Conservation (phyloP, 2,329 filamentous ascomycete species). For the Dothistroma pini region DNA sequence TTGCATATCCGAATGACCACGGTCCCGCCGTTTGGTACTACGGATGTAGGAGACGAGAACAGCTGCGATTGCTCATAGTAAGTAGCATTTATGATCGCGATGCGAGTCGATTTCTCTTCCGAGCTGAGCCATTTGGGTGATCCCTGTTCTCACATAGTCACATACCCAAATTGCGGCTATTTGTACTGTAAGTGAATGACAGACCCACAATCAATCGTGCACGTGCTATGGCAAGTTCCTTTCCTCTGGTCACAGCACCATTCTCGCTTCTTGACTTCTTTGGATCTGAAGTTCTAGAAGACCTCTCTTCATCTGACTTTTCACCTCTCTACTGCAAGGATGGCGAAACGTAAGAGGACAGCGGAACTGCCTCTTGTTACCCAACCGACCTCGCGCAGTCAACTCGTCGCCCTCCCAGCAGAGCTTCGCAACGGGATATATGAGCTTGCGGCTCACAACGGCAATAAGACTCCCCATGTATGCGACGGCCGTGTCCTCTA, state of each 20-base stretch:
- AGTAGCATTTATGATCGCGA: too few species aligned
- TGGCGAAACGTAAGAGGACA: background rate
- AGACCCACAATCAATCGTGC: background rate
- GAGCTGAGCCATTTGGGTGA: too few species aligned
- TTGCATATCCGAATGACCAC: too few species aligned
- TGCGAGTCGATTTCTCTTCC: too few species aligned
- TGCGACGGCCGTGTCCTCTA: background rate
- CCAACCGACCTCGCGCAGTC: background rate
- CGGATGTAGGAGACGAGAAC: too few species aligned
- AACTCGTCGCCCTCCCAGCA: background rate
- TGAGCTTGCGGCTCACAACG: background rate
- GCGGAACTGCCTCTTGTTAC: background rate
- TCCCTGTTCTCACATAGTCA: too few species aligned
- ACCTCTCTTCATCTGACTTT: too few species aligned
- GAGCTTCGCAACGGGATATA: background rate
- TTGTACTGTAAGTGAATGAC: background rate
- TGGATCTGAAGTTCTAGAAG: too few species aligned
- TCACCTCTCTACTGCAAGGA: background rate
- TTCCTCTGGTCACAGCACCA: too few species aligned
- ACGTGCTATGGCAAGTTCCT: background rate
- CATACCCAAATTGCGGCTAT: background rate
- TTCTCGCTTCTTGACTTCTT: too few species aligned
- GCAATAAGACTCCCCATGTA: background rate
- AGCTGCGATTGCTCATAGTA: too few species aligned
- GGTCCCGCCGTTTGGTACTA: too few species aligned